Percentiles rank a stretch among this genome's conserved stretches.
phyloP scores from a whole-genome alignment of 2,329 filamentous ascomycete species.

The Cladosporium sp. region DNA sequence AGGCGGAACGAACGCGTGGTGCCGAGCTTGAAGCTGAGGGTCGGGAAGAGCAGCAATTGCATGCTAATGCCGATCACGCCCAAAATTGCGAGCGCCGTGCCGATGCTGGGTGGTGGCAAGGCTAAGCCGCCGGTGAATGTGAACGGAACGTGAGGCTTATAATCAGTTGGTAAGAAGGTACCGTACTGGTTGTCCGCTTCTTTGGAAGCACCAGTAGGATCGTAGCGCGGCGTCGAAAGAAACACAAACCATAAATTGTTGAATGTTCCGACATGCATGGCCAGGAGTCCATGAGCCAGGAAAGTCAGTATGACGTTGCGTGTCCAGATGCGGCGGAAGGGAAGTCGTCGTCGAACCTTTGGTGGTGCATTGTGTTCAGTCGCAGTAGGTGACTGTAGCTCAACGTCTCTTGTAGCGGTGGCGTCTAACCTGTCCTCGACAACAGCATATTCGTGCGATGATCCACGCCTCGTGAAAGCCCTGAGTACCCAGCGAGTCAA shows the following conservation, averaged over 20 bases:
- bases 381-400: conserved; percentile 14
- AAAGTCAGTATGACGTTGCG: conserved; percentile 42
- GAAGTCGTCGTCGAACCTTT: conserved; percentile 33
- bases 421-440: conserved; percentile 27
- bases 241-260: conserved; percentile 49
- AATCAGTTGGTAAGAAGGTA: conserved; percentile 36
- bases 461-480: conserved; percentile 24
- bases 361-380: not conserved
- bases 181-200: conserved; percentile 21
- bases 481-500: conserved; percentile 37
- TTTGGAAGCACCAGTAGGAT: not conserved
- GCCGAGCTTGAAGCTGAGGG: conserved; percentile 38
- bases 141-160: conserved; percentile 37
- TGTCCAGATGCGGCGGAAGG: conserved; percentile 46
- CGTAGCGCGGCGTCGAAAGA: conserved; percentile 43
- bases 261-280: conserved; percentile 45
- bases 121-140: conserved; percentile 48
- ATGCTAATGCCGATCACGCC: conserved; percentile 45
- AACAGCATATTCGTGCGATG: conserved; percentile 29
- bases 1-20: conserved; percentile 39
- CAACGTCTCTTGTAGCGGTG: conserved; percentile 19
- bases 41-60: conserved; percentile 45
- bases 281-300: conserved; percentile 41
- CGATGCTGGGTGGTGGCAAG: conserved; percentile 45
- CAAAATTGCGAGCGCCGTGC: conserved; percentile 45